These are phyloP conservation scores for Naganishia liquefaciens DNA, from an alignment of 1,284 basidiomycete species.

Conservation along the genomic window DNA sequence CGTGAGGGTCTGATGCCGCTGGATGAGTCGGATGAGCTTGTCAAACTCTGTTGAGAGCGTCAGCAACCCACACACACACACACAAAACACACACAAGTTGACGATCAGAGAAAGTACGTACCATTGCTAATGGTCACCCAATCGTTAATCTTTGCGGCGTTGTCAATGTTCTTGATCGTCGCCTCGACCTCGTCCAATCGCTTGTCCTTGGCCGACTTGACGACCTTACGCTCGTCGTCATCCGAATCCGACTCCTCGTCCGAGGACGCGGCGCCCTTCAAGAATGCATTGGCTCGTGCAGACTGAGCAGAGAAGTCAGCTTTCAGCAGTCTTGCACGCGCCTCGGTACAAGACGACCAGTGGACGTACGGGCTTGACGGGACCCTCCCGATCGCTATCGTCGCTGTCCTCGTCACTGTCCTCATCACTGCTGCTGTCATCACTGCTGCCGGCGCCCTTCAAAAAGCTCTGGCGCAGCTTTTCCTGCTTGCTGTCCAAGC, in stretches of 20 bases:
- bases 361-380: slow-evolving; percentile 37
- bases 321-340: neutral
- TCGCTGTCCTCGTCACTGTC: slow-evolving; percentile 42
- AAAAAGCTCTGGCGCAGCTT: slow-evolving; percentile 45
- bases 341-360: neutral
- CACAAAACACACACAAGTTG: neutral
- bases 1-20: slow-evolving; percentile 70
- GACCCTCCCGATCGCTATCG: slow-evolving; percentile 42
- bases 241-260: slow-evolving; percentile 48
- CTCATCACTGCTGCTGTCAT: slow-evolving; percentile 43
- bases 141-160: slow-evolving; percentile 93
- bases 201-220: slow-evolving; percentile 55
- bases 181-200: slow-evolving; percentile 57
- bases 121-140: slow-evolving; percentile 91
- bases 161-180: slow-evolving; percentile 86
- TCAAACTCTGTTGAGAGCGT: slow-evolving; percentile 76
- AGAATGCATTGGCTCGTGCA: slow-evolving; percentile 47
- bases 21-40: slow-evolving; percentile 85
- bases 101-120: slow-evolving; percentile 47
- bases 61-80: slow-evolving; percentile 29
- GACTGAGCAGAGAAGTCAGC: neutral
- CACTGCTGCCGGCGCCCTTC: slow-evolving; percentile 40
- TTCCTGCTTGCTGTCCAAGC: slow-evolving; percentile 33
- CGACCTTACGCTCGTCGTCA: slow-evolving; percentile 52
- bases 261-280: slow-evolving; percentile 47